These are phyloP conservation scores for Nelumbo lutea DNA, from an alignment of 164 flowering plant species.

Conservation along the genomic window DNA sequence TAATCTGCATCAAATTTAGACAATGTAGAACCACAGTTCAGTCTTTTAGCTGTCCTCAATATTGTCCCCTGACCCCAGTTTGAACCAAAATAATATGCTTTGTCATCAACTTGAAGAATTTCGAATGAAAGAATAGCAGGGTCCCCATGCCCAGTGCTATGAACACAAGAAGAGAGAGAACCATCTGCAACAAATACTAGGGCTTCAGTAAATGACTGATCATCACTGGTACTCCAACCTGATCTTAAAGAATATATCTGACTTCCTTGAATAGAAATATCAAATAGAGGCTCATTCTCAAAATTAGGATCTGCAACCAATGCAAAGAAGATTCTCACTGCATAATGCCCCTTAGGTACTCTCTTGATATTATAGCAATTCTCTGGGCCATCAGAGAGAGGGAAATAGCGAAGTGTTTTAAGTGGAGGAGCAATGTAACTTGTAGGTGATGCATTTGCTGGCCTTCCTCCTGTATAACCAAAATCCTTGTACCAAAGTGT, in stretches of 20 bases:
- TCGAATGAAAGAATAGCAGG: slow-evolving; percentile 89
- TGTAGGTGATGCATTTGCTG: slow-evolving; percentile 55
- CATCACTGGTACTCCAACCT: slow-evolving; percentile 75
- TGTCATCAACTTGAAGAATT: slow-evolving; percentile 80
- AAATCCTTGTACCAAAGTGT: slow-evolving; percentile 83
- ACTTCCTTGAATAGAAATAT: slow-evolving; percentile 88
- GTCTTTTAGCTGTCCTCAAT: slow-evolving; percentile 61
- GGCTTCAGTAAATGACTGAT: slow-evolving; percentile 74
- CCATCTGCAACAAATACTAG: slow-evolving; percentile 61
- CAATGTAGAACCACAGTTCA: slow-evolving; percentile 54
- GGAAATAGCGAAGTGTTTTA: slow-evolving; percentile 84
- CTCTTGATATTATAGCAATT: slow-evolving; percentile 75
- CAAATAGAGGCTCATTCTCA: slow-evolving; percentile 80
- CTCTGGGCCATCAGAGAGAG: slow-evolving; percentile 78
- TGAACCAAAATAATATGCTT: slow-evolving; percentile 61
- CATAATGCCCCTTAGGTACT: slow-evolving; percentile 75
- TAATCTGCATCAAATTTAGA: slow-evolving; percentile 74
- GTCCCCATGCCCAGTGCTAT: slow-evolving; percentile 97
- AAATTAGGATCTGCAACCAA: slow-evolving; percentile 41
- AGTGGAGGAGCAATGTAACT: slow-evolving; percentile 71
- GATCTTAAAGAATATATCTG: slow-evolving; percentile 58
- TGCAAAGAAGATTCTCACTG: slow-evolving; percentile 79
- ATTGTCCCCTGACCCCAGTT: slow-evolving; percentile 59
- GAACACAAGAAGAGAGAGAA: slow-evolving; percentile 79
- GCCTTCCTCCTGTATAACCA: slow-evolving; percentile 85